phyloP scores from a whole-genome alignment of 176 grass and related monocot species.

The Oryza meyeriana region DNA sequence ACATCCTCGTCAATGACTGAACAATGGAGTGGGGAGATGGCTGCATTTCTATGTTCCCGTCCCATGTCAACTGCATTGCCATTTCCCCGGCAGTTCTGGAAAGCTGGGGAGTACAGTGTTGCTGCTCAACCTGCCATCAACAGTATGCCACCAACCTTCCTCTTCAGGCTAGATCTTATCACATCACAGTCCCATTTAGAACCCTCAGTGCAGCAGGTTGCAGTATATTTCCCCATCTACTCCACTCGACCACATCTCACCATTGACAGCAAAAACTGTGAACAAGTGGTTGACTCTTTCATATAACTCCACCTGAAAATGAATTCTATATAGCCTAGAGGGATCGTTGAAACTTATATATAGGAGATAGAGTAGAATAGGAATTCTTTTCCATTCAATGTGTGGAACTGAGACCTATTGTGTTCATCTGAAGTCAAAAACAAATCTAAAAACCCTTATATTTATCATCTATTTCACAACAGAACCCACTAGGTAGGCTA shows the following conservation, averaged over 20 bases:
- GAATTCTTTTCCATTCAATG: background rate
- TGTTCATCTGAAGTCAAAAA: background rate
- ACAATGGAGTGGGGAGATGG: background rate
- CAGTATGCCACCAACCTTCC: constrained; percentile 13
- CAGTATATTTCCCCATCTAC: background rate
- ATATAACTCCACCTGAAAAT: background rate
- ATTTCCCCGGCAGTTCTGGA: constrained; percentile 56
- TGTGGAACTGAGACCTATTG: background rate
- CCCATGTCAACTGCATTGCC: background rate
- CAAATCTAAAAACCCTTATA: too few relatives aligned
- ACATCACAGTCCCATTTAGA: background rate
- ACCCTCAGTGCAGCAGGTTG: background rate
- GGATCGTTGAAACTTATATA: too few relatives aligned
- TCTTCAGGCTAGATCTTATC: background rate
- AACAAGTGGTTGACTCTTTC: background rate
- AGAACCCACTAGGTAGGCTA: background rate
- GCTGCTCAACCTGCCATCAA: constrained; percentile 23
- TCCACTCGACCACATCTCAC: background rate
- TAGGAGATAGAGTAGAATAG: background rate
- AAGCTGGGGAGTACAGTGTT: constrained; percentile 48
- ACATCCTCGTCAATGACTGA: background rate
- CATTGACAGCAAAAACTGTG: background rate
- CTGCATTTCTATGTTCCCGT: background rate
- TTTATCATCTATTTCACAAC: background rate
- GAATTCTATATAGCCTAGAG: background rate